A percentile compares a stretch with the other conserved stretches of the same genome.
These are phyloP conservation scores for Agrocybe pediades DNA, from an alignment of 768 basidiomycete species.

Conservation along the genomic window DNA sequence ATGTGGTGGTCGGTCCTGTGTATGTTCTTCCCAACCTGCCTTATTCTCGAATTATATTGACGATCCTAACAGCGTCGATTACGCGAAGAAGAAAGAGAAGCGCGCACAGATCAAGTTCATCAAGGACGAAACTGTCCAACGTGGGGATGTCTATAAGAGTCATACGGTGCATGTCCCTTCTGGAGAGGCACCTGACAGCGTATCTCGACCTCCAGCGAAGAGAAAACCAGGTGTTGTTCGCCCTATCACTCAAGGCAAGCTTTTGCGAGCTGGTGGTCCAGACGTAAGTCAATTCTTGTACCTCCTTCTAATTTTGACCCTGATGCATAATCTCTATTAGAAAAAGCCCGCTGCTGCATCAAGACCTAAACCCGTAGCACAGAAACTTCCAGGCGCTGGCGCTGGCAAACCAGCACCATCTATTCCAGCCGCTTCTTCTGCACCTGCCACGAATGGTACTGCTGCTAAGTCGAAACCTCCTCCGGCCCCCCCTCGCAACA, in stretches of 20 bases:
- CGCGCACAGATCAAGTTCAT: conserved; percentile 81
- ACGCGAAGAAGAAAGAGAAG: conserved; percentile 98
- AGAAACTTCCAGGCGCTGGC: conserved; percentile 59
- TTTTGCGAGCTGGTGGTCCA: conserved; percentile 76
- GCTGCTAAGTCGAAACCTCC: conserved; percentile 21
- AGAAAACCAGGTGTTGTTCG: conserved; percentile 85
- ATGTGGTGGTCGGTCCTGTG: conserved; percentile 74
- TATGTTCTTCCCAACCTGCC: conserved; percentile 39
- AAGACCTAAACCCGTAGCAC: conserved; percentile 61
- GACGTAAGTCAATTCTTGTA: conserved; percentile 34
- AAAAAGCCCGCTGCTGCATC: conserved; percentile 43
- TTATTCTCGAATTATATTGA: background rate
- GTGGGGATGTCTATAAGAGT: conserved; percentile 91
- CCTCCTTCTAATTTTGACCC: background rate
- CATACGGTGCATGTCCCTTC: conserved; percentile 86
- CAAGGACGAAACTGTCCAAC: conserved; percentile 83
- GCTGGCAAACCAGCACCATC: conserved; percentile 31
- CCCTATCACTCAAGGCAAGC: conserved; percentile 84
- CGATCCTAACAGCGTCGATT: conserved; percentile 68
- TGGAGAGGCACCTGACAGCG: conserved; percentile 82
- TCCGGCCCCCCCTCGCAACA: conserved; percentile 38
- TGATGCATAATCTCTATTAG: conserved; percentile 22
- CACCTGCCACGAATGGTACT: conserved; percentile 26
- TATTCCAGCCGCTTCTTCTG: conserved; percentile 34
- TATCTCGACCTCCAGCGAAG: conserved; percentile 82